A percentile compares a stretch with the other conserved stretches of the same genome.
These are phyloP conservation scores for Paecilomyces fulvus DNA, from an alignment of 2,329 filamentous ascomycete genomes.

Conservation along the genomic window DNA sequence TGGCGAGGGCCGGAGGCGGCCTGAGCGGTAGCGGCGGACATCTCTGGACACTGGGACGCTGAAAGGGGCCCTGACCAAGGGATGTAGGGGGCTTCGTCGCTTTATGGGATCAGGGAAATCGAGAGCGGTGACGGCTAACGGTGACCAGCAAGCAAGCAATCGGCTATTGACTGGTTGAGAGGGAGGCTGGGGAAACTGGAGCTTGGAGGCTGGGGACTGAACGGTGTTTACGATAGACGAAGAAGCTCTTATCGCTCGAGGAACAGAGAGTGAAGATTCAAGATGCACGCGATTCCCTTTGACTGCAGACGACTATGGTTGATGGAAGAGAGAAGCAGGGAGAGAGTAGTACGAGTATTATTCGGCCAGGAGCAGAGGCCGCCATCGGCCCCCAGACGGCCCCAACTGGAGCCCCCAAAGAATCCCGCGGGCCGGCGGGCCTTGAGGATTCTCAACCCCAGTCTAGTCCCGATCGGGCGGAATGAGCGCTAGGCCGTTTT, in stretches of 20 bases:
- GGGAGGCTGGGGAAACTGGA: background rate
- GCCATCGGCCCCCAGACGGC: background rate
- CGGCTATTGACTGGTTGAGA: background rate
- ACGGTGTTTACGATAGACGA: too few relatives aligned
- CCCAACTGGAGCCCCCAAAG: background rate
- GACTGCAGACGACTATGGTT: background rate
- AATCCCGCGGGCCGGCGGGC: background rate
- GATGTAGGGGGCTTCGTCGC: conserved; percentile 82
- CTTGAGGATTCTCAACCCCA: too few relatives aligned
- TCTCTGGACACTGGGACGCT: conserved; percentile 53
- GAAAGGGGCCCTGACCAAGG: conserved; percentile 96
- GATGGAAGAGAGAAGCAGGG: background rate
- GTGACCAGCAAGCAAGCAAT: background rate
- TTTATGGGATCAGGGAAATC: conserved; percentile 19
- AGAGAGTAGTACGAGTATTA: background rate
- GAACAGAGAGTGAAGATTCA: background rate
- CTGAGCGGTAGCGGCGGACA: conserved; percentile 42
- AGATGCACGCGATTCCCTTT: background rate
- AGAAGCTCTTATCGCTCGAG: background rate
- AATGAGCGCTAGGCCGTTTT: conserved; percentile 5
- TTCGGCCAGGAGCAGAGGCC: background rate
- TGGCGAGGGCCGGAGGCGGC: conserved; percentile 43
- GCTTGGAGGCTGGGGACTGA: background rate
- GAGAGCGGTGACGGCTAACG: background rate
- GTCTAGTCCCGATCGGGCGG: background rate